A percentile compares a stretch with the other conserved stretches of the same genome.
phyloP scores from a whole-genome alignment of 768 basidiomycete genomes.

The Hydnum rufescens region DNA sequence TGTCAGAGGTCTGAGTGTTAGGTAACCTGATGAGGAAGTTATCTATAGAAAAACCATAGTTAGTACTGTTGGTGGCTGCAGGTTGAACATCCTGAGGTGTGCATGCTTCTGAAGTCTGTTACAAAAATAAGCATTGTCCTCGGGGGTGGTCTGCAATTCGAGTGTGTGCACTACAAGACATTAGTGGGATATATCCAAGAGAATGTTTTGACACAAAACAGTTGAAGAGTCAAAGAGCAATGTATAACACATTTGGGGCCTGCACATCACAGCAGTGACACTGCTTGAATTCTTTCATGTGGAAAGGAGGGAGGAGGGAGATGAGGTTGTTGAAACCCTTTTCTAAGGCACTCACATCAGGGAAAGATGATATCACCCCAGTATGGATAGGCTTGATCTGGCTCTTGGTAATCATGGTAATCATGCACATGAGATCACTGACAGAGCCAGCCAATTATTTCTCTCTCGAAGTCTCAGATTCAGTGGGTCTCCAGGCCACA shows the following conservation, averaged over 20 bases:
- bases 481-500: not conserved
- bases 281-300: constrained; percentile 46
- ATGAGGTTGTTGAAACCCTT: constrained; percentile 61
- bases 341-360: constrained; percentile 43
- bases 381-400: constrained; percentile 78
- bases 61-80: not conserved
- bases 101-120: no score
- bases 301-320: constrained; percentile 52
- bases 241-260: constrained; percentile 83
- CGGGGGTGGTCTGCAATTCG: no score
- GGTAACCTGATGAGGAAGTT: constrained; percentile 96
- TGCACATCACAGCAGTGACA: constrained; percentile 53
- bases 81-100: not conserved
- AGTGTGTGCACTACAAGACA: no score
- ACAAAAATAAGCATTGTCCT: no score
- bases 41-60: constrained; percentile 23
- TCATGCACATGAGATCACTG: constrained; percentile 86
- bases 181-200: no score
- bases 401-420: constrained; percentile 57
- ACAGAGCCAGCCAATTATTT: constrained; percentile 73
- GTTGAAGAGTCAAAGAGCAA: constrained; percentile 77
- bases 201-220: no score
- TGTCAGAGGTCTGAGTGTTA: constrained; percentile 71
- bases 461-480: constrained; percentile 22
- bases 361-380: constrained; percentile 85